Base-by-base conservation (phyloP, 2,329 filamentous ascomycete species). In the Conoideocrella luteorostrata region DNA sequence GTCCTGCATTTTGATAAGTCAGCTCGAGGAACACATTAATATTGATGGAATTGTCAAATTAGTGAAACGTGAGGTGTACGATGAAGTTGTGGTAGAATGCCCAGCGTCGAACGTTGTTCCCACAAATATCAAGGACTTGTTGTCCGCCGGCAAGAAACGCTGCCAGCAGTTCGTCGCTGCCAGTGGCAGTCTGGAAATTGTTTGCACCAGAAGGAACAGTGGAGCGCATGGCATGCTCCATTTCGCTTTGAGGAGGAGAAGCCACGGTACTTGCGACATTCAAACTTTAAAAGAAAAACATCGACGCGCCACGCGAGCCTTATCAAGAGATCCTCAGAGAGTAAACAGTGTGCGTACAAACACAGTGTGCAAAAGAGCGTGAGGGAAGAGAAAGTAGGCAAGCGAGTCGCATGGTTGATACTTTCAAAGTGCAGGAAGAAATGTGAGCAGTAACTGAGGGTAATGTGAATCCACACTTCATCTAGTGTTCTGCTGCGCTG, bases 1-100 rank as follows among this genome's bases (percentile, higher is more conserved):
- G 59, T 80, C 72, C 72, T 79, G 54, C 23, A 51, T 37, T 22
- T n/a, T n/a, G 13, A 29, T 33, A 45, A n/a, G 28, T 45, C 34
- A 45, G 44, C 34, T 9, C 26, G 3, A 18, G 30, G n/a, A n/a
- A n/a, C n/a, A n/a, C n/a, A n/a, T n/a, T n/a, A n/a, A n/a, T n/a
- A n/a, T n/a, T n/a, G n/a, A n/a, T n/a, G n/a, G n/a, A n/a, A n/a
- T n/a, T n/a, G n/a, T n/a, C n/a, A n/a, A n/a, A n/a, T n/a, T n/a
- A n/a, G n/a, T n/a, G n/a, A n/a, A n/a, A n/a, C n/a, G n/a, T n/a
- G n/a, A n/a, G n/a, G n/a, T n/a, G n/a, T n/a, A n/a, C n/a, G n/a
- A n/a, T n/a, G n/a, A 28, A 53, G 41, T 36, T 41, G 36, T 52
- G 47, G 35, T 56, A 56, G 29, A 50, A 47, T n/a, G 47, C 47